Evolutionary conservation across 2,329 filamentous ascomycete species (phyloP).

Genomic region (Arthrobotrys musiformis): DNA sequence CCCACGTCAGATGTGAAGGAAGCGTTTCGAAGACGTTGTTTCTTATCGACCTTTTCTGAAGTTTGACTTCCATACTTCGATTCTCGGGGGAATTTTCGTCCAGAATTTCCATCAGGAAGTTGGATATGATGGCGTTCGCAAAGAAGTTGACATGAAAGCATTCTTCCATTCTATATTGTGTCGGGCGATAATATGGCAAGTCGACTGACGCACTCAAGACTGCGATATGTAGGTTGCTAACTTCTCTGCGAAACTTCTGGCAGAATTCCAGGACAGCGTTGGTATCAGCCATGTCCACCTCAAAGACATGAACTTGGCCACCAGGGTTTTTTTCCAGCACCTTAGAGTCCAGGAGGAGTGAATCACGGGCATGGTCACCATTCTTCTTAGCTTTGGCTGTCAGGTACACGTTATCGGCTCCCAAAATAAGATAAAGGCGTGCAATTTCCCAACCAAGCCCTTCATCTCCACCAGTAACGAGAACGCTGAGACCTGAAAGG

Average conservation of each 20-base stretch:
- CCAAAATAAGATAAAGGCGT: slow-evolving; percentile 57
- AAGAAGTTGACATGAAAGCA: slow-evolving; percentile 71
- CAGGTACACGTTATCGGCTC: slow-evolving; percentile 58
- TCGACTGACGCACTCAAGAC: slow-evolving; percentile 59
- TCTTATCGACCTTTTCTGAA: slow-evolving; percentile 52
- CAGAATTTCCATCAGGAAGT: slow-evolving; percentile 67
- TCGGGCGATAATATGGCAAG: slow-evolving; percentile 39
- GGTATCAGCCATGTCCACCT: slow-evolving; percentile 56
- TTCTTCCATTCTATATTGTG: slow-evolving; percentile 65
- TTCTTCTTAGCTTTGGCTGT: slow-evolving; percentile 58
- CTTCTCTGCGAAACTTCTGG: slow-evolving; percentile 51
- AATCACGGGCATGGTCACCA: slow-evolving; percentile 48
- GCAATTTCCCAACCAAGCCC: slow-evolving; percentile 59
- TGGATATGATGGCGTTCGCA: slow-evolving; percentile 68
- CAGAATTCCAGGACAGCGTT: slow-evolving; percentile 57
- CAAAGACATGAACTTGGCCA: slow-evolving; percentile 54
- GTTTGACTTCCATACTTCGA: neutral
- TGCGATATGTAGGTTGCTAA: slow-evolving; percentile 58
- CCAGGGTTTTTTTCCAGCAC: slow-evolving; percentile 29
- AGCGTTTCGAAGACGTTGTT: slow-evolving; percentile 38
- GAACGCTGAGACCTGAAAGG: slow-evolving; percentile 58
- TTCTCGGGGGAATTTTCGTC: slow-evolving; percentile 60
- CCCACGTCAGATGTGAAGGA: slow-evolving; percentile 62
- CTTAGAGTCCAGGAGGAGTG: slow-evolving; percentile 9
- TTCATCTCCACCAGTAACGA: slow-evolving; percentile 60